These are phyloP conservation scores for Phytopythium helicoides DNA, from an alignment of 352 stramenopile genomes.

Conservation along the genomic window DNA sequence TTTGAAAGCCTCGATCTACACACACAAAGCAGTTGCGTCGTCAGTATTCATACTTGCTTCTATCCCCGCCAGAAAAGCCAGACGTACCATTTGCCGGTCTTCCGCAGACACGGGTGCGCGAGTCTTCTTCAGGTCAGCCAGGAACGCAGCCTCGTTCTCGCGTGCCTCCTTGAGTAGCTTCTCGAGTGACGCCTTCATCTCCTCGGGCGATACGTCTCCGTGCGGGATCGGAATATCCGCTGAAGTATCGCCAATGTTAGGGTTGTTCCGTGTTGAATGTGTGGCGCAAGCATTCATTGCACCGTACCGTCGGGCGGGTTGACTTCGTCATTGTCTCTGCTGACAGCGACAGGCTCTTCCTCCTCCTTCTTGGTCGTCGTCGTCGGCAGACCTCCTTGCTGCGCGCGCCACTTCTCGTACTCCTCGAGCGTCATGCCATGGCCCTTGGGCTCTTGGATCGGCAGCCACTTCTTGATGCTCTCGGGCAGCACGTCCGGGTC, in stretches of 20 bases:
- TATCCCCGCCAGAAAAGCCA: neutral
- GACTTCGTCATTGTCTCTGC: constrained; percentile 35
- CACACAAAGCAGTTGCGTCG: neutral
- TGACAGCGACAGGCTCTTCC: constrained; percentile 18
- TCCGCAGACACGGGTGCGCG: constrained; percentile 45
- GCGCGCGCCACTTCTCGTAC: constrained; percentile 82
- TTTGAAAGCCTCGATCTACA: constrained; percentile 79
- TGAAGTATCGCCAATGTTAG: constrained; percentile 5
- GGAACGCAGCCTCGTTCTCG: constrained; percentile 77
- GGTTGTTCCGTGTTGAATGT: too few relatives aligned
- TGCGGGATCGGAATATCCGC: constrained; percentile 52
- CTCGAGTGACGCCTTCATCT: constrained; percentile 75
- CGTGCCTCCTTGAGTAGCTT: constrained; percentile 72
- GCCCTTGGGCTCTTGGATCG: constrained; percentile 78
- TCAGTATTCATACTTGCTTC: neutral
- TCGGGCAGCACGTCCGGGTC: constrained; percentile 78
- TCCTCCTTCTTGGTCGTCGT: constrained; percentile 31
- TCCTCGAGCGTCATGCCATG: constrained; percentile 86
- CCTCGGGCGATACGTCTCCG: constrained; percentile 44
- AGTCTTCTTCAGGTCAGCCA: constrained; percentile 73
- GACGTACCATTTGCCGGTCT: constrained; percentile 74
- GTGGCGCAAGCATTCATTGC: neutral
- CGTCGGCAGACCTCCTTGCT: constrained; percentile 52
- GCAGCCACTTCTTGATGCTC: constrained; percentile 72
- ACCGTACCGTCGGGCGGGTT: constrained; percentile 31